Percentiles rank a stretch among this genome's conserved stretches.
These are phyloP conservation scores for Licmophora abbreviata DNA, from an alignment of 108 stramenopile genomes.

Conservation along the genomic window DNA sequence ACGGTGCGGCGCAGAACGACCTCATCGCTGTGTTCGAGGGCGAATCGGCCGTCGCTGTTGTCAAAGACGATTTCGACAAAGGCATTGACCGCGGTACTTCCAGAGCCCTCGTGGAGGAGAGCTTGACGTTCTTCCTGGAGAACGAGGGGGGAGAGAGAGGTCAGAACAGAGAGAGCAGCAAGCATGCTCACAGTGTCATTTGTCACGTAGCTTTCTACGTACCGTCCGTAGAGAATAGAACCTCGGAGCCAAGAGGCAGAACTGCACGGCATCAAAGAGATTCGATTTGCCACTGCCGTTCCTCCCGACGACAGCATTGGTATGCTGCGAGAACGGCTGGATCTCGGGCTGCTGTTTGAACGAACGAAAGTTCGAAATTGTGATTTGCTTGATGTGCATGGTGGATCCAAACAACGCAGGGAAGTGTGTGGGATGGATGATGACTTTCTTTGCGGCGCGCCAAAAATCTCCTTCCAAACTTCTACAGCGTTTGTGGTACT, in stretches of 20 bases:
- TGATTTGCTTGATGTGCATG: slow-evolving; percentile 98
- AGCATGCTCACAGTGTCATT: neutral
- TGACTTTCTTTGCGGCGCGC: no score
- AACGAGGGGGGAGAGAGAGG: neutral
- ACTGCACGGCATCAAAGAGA: slow-evolving; percentile 97
- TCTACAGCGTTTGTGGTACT: no score
- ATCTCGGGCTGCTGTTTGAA: slow-evolving; percentile 92
- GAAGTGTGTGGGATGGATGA: no score
- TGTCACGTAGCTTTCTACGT: slow-evolving; percentile 12
- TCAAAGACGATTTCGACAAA: slow-evolving; percentile 99
- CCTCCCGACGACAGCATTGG: slow-evolving; percentile 91
- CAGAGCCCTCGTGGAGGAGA: slow-evolving; percentile 88
- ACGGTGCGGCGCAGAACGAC: slow-evolving; percentile 95
- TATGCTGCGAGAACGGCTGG: slow-evolving; percentile 91
- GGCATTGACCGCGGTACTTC: slow-evolving; percentile 84
- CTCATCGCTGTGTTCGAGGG: slow-evolving; percentile 88
- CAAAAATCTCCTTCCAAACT: no score
- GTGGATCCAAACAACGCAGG: no score
- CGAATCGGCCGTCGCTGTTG: slow-evolving; percentile 91
- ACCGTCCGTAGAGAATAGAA: slow-evolving; percentile 84
- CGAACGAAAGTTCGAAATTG: slow-evolving; percentile 94
- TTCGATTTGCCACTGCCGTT: slow-evolving; percentile 97
- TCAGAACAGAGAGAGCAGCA: neutral
- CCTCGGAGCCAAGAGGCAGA: slow-evolving; percentile 85
- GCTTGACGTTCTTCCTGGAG: slow-evolving; percentile 82